phyloP scores from a whole-genome alignment of 257 asterid genomes.

The Salvia splendens region DNA sequence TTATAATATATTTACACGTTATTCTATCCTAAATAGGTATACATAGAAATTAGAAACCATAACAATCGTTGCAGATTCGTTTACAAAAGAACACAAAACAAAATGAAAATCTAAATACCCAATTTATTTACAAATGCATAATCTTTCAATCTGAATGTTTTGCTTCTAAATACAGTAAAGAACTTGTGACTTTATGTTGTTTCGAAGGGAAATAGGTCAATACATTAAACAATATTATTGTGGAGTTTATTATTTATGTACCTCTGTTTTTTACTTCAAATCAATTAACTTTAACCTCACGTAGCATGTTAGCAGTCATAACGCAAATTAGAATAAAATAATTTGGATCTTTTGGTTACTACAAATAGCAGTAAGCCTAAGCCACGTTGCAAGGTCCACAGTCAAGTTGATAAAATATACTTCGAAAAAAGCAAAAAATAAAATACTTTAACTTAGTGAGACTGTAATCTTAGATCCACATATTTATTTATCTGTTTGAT shows the following conservation, averaged over 20 bases:
- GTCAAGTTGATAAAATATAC: slow-evolving; percentile 1
- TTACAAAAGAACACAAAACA: too few species aligned
- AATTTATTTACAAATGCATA: too few species aligned
- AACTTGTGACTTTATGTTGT: neutral
- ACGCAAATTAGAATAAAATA: neutral
- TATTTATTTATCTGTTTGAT: neutral
- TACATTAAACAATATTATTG: neutral
- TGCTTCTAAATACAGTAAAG: neutral
- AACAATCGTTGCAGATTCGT: too few species aligned
- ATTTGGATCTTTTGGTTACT: neutral
- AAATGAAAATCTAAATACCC: too few species aligned
- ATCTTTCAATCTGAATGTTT: too few species aligned
- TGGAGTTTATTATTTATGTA: neutral
- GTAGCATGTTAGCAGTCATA: neutral
- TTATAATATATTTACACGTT: too few species aligned
- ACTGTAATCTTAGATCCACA: neutral
- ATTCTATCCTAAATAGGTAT: too few species aligned
- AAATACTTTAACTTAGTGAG: slow-evolving; percentile 5
- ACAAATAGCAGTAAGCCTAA: neutral
- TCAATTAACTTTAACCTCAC: neutral
- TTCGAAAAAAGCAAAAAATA: neutral
- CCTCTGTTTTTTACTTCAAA: neutral
- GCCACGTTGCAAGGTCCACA: neutral
- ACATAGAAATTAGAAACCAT: too few species aligned
- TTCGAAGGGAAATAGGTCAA: neutral